Conservation (phyloP, 73 alveolate genomes). For the Paramecium caudatum region DNA sequence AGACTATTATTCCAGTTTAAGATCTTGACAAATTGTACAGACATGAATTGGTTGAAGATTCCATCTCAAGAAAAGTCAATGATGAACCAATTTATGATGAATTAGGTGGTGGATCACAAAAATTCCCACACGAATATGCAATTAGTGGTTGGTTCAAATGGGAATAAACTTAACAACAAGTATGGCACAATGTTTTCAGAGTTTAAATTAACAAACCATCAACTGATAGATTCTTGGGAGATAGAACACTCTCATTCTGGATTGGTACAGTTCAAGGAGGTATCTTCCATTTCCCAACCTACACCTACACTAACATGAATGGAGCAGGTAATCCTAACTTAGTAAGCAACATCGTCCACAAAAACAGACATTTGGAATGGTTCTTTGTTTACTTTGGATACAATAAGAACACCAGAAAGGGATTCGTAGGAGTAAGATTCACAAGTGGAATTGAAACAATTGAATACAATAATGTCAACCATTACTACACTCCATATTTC, state of each 20-base stretch:
- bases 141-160: slow-evolving; percentile 76
- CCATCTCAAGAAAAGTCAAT: slow-evolving; percentile 35
- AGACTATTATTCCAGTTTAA: slow-evolving; percentile 1
- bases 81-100: slow-evolving; percentile 34
- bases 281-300: slow-evolving; percentile 71
- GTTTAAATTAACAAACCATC: slow-evolving; percentile 54
- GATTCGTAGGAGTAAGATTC: slow-evolving; percentile 42
- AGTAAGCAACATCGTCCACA: slow-evolving; percentile 42
- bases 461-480: slow-evolving; percentile 36
- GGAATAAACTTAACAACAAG: slow-evolving; percentile 19
- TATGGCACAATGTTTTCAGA: slow-evolving; percentile 71
- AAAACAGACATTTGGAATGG: slow-evolving; percentile 65
- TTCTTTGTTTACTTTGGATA: slow-evolving; percentile 70
- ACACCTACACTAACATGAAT: slow-evolving; percentile 65
- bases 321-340: slow-evolving; percentile 73
- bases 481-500: slow-evolving; percentile 56
- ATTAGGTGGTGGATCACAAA: slow-evolving; percentile 58
- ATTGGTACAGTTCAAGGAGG: slow-evolving; percentile 61
- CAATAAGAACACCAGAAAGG: slow-evolving; percentile 47
- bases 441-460: slow-evolving; percentile 23
- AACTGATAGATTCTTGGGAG: slow-evolving; percentile 45
- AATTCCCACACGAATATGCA: slow-evolving; percentile 63
- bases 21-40: slow-evolving; percentile 42
- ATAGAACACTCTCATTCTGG: slow-evolving; percentile 63
- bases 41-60: slow-evolving; percentile 41